phyloP scores from a whole-genome alignment of 371 early-diverging fungal genomes.

The Apophysomyces elegans region DNA sequence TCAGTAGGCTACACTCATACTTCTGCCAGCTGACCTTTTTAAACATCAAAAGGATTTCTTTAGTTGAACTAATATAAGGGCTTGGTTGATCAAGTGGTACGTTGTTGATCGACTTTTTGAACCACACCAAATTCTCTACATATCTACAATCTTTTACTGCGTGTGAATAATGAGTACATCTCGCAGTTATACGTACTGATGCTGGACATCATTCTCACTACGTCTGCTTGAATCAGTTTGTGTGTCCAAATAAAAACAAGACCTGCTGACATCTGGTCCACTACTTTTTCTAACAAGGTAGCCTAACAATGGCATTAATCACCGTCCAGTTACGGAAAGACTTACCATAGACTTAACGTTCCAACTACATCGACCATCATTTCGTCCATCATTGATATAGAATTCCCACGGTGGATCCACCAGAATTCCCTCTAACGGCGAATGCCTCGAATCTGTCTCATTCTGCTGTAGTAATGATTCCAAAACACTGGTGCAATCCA shows the following conservation, averaged over 20 bases:
- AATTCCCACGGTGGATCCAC: conserved; percentile 72
- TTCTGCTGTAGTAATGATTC: conserved; percentile 19
- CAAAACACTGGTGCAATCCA: conserved; percentile 27
- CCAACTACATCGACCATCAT: conserved; percentile 52
- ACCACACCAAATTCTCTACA: conserved; percentile 74
- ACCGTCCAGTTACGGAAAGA: background rate
- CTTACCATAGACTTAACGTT: conserved; percentile 46
- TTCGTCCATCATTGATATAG: conserved; percentile 56
- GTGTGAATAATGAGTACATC: background rate
- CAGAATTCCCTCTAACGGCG: conserved; percentile 56
- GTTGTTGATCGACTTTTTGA: conserved; percentile 62
- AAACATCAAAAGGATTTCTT: conserved; percentile 66
- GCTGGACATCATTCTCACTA: conserved; percentile 60
- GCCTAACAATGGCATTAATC: conserved; percentile 24
- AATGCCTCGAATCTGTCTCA: conserved; percentile 7
- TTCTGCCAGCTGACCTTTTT: conserved; percentile 46
- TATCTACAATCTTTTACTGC: conserved; percentile 56
- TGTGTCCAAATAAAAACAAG: conserved; percentile 69
- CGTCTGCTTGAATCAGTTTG: conserved; percentile 61
- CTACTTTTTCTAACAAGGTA: conserved; percentile 49
- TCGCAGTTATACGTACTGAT: conserved; percentile 39
- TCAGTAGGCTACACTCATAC: background rate
- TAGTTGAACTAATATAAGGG: conserved; percentile 53
- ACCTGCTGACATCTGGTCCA: conserved; percentile 56
- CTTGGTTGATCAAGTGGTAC: conserved; percentile 50